A percentile compares a stretch with the other conserved stretches of the same genome.
phyloP scores from a whole-genome alignment of 179 eudicot genomes.

The Vitellaria paradoxa region DNA sequence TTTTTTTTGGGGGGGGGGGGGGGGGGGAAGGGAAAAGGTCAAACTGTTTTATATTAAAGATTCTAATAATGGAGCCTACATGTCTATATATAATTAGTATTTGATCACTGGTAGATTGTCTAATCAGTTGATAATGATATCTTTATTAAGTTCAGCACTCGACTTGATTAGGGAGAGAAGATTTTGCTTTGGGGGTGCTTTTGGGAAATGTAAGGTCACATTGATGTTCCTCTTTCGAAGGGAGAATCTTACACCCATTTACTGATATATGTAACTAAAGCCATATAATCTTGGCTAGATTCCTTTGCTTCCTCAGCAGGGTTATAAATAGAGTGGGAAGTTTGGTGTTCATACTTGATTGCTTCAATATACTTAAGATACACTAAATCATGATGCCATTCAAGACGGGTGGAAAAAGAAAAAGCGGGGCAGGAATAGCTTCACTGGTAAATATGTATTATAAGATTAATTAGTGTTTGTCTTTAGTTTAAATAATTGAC shows the following conservation, averaged over 20 bases:
- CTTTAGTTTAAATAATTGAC: conserved; percentile 1
- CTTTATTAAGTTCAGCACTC: not conserved
- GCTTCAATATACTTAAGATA: not conserved
- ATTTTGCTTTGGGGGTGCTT: not conserved
- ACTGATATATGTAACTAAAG: not conserved
- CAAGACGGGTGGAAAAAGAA: not conserved
- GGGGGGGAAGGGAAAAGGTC: too few species aligned
- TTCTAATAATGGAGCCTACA: not conserved
- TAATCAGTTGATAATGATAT: not conserved
- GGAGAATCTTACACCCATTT: conserved; percentile 11
- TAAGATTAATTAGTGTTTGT: too few species aligned
- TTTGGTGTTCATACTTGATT: conserved; percentile 5
- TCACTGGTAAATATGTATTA: not conserved
- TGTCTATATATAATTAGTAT: not conserved
- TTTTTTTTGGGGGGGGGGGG: too few species aligned
- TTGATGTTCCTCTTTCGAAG: conserved; percentile 1
- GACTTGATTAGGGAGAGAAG: not conserved
- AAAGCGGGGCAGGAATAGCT: not conserved
- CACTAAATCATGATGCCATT: conserved; percentile 7
- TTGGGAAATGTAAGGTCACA: conserved; percentile 1
- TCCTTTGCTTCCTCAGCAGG: conserved; percentile 11
- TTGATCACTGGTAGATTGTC: not conserved
- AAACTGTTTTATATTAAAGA: not conserved
- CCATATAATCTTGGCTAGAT: not conserved
- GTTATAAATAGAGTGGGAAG: not conserved